Evolutionary conservation across 495 filamentous ascomycete species (phyloP), one percentile per base, ranked within the genome.

Genomic region (Aspergillus cristatus): DNA sequence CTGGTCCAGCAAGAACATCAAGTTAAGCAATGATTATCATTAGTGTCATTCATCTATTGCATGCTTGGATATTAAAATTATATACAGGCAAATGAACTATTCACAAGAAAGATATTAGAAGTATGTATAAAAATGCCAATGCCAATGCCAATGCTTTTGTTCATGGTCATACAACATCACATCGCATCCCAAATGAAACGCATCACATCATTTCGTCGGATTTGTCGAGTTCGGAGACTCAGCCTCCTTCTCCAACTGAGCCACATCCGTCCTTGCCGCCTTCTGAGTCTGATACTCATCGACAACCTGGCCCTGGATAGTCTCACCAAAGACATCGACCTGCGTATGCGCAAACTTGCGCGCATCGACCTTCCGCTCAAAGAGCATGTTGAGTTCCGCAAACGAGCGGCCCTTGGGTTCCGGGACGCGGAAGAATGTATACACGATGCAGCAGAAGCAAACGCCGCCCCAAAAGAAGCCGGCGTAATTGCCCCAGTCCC

Each of bases 391-490:
- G 40, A 88, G 56, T 55, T 88, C 83, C 4, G 79, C 81, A 46
- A 82, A 88, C 0, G 79, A 74, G 14, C 81, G 72, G 7, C 81
- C 83, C 1, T 60, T 56, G 0, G 83, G 82, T 44, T 88, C 83
- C 0, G 83, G 83, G 1, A 88, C 70, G 6, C 83, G 74, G 70
- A 86, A 86, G 58, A 76, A 88, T 0, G 74, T 73, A 55, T 83
- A 88, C 3, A 85, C 57, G 38, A 86, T 74, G 57, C 80, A 85
- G 25, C 76, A 53, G 62, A 84, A 83, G 55, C 81, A 84, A 35
- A 77, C 75, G 0, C 77, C 81, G 7, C 72, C 80, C 81, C 80
- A 89, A 68, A 88, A 86, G 58, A 89, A 85, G n/a, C 80, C 82
- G n/a, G 81, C 68, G 41, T 74, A 84, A 45, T 82, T 83, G 32